phyloP scores from a whole-genome alignment of 2,329 filamentous ascomycete genomes.

The Ophiostoma tasmaniense region DNA sequence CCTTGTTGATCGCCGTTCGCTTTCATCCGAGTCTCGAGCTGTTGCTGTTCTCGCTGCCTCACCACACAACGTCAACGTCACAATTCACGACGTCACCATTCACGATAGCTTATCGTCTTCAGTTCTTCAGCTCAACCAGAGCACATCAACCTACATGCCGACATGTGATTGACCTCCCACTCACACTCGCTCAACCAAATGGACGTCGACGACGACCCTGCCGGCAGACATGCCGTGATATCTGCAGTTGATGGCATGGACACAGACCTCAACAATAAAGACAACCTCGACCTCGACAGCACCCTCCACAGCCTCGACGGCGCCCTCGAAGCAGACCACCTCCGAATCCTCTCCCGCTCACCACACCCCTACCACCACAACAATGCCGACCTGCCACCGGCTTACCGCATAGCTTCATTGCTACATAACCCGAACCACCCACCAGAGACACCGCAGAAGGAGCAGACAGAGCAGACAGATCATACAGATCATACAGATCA shows the following conservation, averaged over 20 bases:
- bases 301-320: not conserved
- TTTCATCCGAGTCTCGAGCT: not conserved
- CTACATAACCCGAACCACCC: not conserved
- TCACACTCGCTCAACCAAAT: not conserved
- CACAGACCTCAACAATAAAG: not conserved
- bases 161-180: not conserved
- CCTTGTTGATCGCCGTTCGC: not conserved
- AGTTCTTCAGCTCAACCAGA: not conserved
- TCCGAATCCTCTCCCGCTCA: constrained; percentile 50
- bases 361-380: constrained; percentile 61
- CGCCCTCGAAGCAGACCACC: constrained; percentile 23
- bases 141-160: not conserved
- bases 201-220: not conserved
- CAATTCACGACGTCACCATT: not conserved
- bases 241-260: not conserved
- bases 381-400: constrained; percentile 45
- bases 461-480: not conserved
- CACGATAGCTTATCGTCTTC: not conserved
- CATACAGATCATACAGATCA: too few species aligned
- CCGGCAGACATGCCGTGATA: not conserved
- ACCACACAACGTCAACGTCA: not conserved
- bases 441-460: not conserved
- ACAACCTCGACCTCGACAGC: not conserved
- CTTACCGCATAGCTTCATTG: constrained; percentile 31
- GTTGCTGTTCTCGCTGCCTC: not conserved